Evolutionary conservation across 176 grass and related monocot genomes (phyloP), one percentile per base, ranked within the genome.

Genomic region (Lolium multiflorum): DNA sequence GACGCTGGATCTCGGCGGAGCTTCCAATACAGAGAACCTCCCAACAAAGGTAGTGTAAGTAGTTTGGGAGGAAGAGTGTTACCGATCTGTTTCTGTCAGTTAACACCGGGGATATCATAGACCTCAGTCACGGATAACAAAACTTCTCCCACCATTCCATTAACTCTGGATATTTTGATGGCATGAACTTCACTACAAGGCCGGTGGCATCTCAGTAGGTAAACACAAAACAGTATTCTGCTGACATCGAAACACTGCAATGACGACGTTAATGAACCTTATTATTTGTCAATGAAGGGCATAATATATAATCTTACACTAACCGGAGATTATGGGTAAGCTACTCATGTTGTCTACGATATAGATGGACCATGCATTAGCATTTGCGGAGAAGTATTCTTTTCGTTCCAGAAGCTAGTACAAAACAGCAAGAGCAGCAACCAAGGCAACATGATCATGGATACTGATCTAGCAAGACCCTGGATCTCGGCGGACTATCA

Each of bases 391-490:
- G 52, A 35, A 8, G 11, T 41, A 14, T 13, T 20, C 10, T 20
- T 57, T 57, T 77, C 52, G 28, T 39, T 39, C 13, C 9, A 39
- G 17, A 58, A 78, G 31, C 75, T 21, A 56, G 4, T 22, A 15
- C 47, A 82, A 56, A 55, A 71, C 12, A 22, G 28, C 20, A 55
- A 11, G 20, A 46, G 12, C 51, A 79, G n/a, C 76, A 61, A 24
- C 65, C 28, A 56, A 24, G 80, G 80, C 80, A 82, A 26, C 28
- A 28, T 52, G 41, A 48, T 64, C 58, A 80, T 7, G 46, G 60
- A 11, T 13, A 25, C 22, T 64, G 78, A 11, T 17, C 79, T 12
- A 35, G 31, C 31, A 35, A 22, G 63, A 39, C 48, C 57, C 71
- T 76, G 71, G 12, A 51, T 18, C 43, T 48, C 56, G 28, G 57